These are phyloP conservation scores for Cenchrus fungigraminus DNA, from an alignment of 176 grass and related monocot species.

Conservation along the genomic window DNA sequence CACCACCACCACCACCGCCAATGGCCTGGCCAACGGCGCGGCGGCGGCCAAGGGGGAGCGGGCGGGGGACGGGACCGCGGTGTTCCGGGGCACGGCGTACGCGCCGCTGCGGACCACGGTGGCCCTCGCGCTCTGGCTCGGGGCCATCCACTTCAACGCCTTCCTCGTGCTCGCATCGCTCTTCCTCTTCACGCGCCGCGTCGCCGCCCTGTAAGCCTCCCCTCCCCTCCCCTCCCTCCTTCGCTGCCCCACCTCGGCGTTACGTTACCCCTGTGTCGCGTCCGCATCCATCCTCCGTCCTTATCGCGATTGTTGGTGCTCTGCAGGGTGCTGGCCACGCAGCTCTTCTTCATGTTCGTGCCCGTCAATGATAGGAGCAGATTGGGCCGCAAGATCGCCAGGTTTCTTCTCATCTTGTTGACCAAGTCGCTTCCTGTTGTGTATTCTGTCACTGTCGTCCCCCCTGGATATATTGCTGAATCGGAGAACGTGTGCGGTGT, in stretches of 20 bases:
- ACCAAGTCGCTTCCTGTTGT: no score
- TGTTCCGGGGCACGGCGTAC: constrained; percentile 65
- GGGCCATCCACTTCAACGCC: constrained; percentile 84
- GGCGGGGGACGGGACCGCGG: constrained; percentile 39
- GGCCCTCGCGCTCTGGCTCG: constrained; percentile 89
- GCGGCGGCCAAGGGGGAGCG: constrained; percentile 1
- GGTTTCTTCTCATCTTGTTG: constrained; percentile 36
- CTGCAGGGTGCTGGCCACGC: constrained; percentile 68
- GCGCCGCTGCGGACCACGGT: constrained; percentile 59
- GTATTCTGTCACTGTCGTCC: background rate
- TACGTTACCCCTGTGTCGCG: background rate
- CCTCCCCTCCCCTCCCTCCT: background rate
- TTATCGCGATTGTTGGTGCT: background rate
- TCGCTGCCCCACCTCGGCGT: background rate
- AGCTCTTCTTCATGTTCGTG: constrained; percentile 84
- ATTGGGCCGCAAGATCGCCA: constrained; percentile 64
- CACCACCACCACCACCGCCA: background rate
- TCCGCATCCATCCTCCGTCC: background rate
- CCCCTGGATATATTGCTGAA: constrained; percentile 9
- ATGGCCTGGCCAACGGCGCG: constrained; percentile 26
- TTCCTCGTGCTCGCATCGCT: constrained; percentile 65
- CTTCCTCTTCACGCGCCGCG: constrained; percentile 77
- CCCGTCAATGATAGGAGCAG: constrained; percentile 63
- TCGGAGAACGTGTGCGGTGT: constrained; percentile 4
- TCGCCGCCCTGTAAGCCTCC: constrained; percentile 59